Conservation (phyloP, 2,329 filamentous ascomycete species). For the Calonectria honghensis region DNA sequence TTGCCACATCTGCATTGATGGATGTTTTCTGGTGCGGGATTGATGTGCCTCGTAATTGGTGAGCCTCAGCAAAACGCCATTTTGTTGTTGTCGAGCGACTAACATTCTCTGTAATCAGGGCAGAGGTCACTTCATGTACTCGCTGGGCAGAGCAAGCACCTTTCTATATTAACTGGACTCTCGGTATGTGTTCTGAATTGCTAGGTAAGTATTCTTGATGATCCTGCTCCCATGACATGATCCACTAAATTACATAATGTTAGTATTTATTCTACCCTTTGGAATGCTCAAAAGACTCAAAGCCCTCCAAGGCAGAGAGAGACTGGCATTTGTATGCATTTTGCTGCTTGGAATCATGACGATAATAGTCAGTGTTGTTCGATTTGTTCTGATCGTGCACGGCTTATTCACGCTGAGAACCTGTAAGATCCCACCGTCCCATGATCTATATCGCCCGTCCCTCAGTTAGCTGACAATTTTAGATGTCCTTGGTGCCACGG, state of each 20-base stretch:
- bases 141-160: neutral
- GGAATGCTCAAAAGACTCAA: conserved; percentile 17
- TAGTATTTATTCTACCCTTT: conserved; percentile 5
- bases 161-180: neutral
- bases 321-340: neutral
- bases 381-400: neutral
- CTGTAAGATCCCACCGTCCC: neutral
- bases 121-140: neutral
- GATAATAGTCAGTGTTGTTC: neutral
- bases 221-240: neutral
- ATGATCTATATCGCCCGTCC: too few relatives aligned
- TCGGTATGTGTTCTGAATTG: neutral
- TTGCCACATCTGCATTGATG: neutral
- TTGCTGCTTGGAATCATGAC: neutral
- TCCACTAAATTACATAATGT: neutral
- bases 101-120: neutral
- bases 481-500: neutral
- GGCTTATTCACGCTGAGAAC: neutral
- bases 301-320: neutral
- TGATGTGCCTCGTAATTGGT: conserved; percentile 1
- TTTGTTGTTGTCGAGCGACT: neutral
- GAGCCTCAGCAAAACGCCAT: neutral
- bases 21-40: conserved; percentile 8
- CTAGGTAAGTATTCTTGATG: neutral
- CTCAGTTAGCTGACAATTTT: neutral